phyloP scores from a whole-genome alignment of 2,329 filamentous ascomycete genomes.

The Thelonectria olida region DNA sequence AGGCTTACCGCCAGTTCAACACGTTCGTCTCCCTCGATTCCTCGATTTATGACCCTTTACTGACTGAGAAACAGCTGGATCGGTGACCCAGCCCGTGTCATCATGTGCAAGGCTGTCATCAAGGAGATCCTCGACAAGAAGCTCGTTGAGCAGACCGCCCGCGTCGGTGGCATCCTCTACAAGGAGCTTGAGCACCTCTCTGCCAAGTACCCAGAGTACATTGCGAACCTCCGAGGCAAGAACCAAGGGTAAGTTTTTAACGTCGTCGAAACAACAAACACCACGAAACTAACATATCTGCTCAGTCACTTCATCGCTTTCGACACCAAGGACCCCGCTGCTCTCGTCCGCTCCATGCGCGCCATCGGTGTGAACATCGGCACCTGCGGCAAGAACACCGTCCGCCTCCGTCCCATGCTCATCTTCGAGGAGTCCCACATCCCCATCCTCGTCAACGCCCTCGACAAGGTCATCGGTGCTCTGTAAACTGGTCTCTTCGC shows the following conservation, averaged over 20 bases:
- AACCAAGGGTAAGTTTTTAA: constrained; percentile 60
- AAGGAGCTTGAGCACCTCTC: constrained; percentile 69
- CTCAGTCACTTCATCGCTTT: constrained; percentile 84
- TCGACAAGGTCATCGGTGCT: constrained; percentile 42
- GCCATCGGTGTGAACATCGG: constrained; percentile 79
- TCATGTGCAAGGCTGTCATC: constrained; percentile 82
- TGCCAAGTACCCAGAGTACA: constrained; percentile 72
- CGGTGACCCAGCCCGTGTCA: constrained; percentile 79
- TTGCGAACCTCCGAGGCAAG: constrained; percentile 80
- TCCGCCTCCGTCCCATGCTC: constrained; percentile 81
- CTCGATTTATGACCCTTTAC: neutral
- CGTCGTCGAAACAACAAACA: neutral
- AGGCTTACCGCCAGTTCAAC: constrained; percentile 88
- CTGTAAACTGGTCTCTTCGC: constrained; percentile 32
- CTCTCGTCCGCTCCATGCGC: constrained; percentile 77
- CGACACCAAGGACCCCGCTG: constrained; percentile 75
- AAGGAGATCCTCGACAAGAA: constrained; percentile 75
- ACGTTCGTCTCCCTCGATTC: constrained; percentile 50
- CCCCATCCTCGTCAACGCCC: constrained; percentile 38
- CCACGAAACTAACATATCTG: constrained; percentile 1
- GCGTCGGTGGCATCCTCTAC: constrained; percentile 75
- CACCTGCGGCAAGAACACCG: constrained; percentile 74
- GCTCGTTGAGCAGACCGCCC: constrained; percentile 72
- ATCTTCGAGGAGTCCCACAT: constrained; percentile 79
- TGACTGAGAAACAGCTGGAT: constrained; percentile 64